phyloP scores from a whole-genome alignment of 495 filamentous ascomycete species.

The Neurospora cerealis region DNA sequence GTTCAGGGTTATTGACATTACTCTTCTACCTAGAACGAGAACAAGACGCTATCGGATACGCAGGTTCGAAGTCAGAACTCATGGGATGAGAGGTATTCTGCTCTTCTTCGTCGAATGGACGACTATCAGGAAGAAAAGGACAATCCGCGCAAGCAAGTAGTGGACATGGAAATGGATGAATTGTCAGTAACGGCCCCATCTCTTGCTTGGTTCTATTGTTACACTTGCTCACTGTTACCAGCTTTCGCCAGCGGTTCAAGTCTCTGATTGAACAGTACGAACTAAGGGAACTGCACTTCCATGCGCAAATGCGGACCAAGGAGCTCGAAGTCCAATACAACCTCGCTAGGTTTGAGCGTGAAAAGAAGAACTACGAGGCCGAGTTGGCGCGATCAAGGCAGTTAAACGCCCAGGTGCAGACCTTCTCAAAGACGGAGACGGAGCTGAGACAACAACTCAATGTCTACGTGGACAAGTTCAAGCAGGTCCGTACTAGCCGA shows the following conservation, averaged over 20 bases:
- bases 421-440: constrained; percentile 91
- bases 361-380: constrained; percentile 74
- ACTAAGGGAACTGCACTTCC: constrained; percentile 83
- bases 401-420: constrained; percentile 82
- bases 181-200: constrained; percentile 45
- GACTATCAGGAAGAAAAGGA: constrained; percentile 70
- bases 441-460: constrained; percentile 92
- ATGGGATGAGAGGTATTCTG: constrained; percentile 74
- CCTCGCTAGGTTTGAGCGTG: constrained; percentile 74
- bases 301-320: constrained; percentile 79
- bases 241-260: constrained; percentile 84
- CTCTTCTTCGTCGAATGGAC: constrained; percentile 67
- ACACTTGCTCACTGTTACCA: constrained; percentile 28
- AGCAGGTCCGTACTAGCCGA: constrained; percentile 64
- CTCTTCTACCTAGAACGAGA: constrained; percentile 59
- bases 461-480: constrained; percentile 99
- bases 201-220: background rate
- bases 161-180: constrained; percentile 77
- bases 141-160: constrained; percentile 58
- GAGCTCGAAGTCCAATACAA: constrained; percentile 94
- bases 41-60: constrained; percentile 73
- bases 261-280: constrained; percentile 94
- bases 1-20: background rate
- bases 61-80: constrained; percentile 72
- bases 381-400: constrained; percentile 71